Conservation (phyloP, 371 early-diverging fungal genomes). For the Fennellomyces sp. region DNA sequence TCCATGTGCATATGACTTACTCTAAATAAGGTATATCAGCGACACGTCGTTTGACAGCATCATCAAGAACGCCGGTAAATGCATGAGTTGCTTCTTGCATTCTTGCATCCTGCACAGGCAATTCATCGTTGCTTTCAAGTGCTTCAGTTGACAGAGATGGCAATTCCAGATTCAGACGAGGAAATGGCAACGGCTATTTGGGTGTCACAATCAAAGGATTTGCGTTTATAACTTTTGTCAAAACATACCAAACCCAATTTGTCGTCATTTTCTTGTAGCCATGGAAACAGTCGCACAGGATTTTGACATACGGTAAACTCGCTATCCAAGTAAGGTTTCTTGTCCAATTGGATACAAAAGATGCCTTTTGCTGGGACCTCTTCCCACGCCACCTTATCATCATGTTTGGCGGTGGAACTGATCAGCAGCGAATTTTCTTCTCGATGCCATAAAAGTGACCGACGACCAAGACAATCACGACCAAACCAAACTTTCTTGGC, state of each 20-base stretch:
- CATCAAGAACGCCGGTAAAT: constrained; percentile 44
- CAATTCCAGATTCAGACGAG: constrained; percentile 44
- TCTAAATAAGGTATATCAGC: constrained; percentile 53
- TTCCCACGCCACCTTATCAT: constrained; percentile 41
- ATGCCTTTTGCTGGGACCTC: constrained; percentile 79
- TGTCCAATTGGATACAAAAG: constrained; percentile 53
- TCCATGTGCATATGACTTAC: not conserved
- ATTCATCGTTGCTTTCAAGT: constrained; percentile 12
- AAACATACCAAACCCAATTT: not conserved
- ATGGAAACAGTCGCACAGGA: constrained; percentile 27
- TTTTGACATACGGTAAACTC: not conserved
- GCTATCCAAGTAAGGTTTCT: no score
- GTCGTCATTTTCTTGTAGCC: constrained; percentile 24
- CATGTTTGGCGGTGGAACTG: constrained; percentile 44
- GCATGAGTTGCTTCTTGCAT: constrained; percentile 31
- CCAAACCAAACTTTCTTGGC: constrained; percentile 73
- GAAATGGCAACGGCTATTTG: constrained; percentile 47
- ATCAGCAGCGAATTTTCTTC: constrained; percentile 40
- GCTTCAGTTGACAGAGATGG: constrained; percentile 18
- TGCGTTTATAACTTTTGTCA: no score
- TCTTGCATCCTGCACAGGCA: constrained; percentile 31
- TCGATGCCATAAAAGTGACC: constrained; percentile 72
- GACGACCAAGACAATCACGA: constrained; percentile 84
- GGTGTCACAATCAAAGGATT: no score
- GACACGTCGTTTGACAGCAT: constrained; percentile 60